A percentile compares a stretch with the other conserved stretches of the same genome.
These are phyloP conservation scores for Rhodosporidiobolus sp. DNA, from an alignment of 768 basidiomycete genomes.

Conservation along the genomic window DNA sequence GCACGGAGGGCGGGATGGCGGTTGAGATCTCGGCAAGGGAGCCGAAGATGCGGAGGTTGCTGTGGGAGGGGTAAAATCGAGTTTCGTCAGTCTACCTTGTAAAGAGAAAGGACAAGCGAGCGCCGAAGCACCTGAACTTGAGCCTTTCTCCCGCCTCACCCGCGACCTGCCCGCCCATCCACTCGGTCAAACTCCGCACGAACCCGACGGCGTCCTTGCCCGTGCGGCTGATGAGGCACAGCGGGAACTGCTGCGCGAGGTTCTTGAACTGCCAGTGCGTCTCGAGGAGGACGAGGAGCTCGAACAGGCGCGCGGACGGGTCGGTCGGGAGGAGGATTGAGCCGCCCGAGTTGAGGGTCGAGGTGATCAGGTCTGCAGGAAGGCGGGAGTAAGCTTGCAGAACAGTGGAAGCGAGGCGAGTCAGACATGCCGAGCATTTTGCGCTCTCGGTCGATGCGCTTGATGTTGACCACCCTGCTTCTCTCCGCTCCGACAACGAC, in stretches of 20 bases:
- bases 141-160: slow-evolving; percentile 61
- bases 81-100: background rate
- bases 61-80: slow-evolving; percentile 46
- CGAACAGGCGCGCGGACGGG: slow-evolving; percentile 87
- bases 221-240: slow-evolving; percentile 88
- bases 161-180: slow-evolving; percentile 87
- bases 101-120: background rate
- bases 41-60: slow-evolving; percentile 87
- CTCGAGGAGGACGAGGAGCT: slow-evolving; percentile 90
- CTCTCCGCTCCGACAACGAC: slow-evolving; percentile 90
- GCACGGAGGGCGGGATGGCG: slow-evolving; percentile 77
- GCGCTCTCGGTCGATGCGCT: slow-evolving; percentile 83
- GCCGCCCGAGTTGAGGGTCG: slow-evolving; percentile 70
- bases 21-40: slow-evolving; percentile 75
- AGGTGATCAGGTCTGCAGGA: slow-evolving; percentile 73
- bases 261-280: slow-evolving; percentile 84
- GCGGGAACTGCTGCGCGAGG: slow-evolving; percentile 55
- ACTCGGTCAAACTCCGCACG: slow-evolving; percentile 96
- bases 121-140: slow-evolving; percentile 70
- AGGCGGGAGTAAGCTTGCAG: background rate
- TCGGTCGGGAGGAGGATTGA: slow-evolving; percentile 80
- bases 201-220: slow-evolving; percentile 90
- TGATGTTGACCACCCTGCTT: slow-evolving; percentile 73
- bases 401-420: background rate
- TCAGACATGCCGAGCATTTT: slow-evolving; percentile 66